Conservation (phyloP, 306 rosid species). For the Medicago arabica region DNA sequence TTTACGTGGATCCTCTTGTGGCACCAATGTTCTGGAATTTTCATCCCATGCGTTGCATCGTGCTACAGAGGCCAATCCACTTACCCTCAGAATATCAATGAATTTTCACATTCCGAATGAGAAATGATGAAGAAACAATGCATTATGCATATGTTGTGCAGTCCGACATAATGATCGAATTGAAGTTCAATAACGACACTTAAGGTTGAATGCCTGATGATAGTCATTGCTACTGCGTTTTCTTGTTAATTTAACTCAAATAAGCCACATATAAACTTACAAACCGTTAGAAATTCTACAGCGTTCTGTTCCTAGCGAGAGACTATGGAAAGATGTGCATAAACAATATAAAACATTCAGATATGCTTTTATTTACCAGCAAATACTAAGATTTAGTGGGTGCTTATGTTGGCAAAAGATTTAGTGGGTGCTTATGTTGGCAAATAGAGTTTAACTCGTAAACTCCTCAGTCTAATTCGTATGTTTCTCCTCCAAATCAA, state of each 20-base stretch:
- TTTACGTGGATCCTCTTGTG: too few species aligned
- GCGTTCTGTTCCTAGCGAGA: neutral
- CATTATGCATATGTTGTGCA: too few species aligned
- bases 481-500: neutral
- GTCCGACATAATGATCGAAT: too few species aligned
- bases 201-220: neutral
- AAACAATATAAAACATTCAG: too few species aligned
- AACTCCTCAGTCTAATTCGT: neutral
- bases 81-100: too few species aligned
- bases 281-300: neutral
- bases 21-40: too few species aligned
- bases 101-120: too few species aligned
- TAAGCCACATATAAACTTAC: neutral
- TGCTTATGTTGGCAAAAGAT: neutral
- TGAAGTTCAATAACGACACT: neutral
- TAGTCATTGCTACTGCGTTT: neutral
- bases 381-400: too few species aligned
- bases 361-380: too few species aligned
- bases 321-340: neutral
- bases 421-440: neutral
- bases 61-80: too few species aligned
- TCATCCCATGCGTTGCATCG: too few species aligned
- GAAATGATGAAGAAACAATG: too few species aligned
- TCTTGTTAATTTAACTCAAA: neutral
- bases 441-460: neutral